phyloP scores from a whole-genome alignment of 1,284 basidiomycete species.

The Papiliotrema laurentii region DNA sequence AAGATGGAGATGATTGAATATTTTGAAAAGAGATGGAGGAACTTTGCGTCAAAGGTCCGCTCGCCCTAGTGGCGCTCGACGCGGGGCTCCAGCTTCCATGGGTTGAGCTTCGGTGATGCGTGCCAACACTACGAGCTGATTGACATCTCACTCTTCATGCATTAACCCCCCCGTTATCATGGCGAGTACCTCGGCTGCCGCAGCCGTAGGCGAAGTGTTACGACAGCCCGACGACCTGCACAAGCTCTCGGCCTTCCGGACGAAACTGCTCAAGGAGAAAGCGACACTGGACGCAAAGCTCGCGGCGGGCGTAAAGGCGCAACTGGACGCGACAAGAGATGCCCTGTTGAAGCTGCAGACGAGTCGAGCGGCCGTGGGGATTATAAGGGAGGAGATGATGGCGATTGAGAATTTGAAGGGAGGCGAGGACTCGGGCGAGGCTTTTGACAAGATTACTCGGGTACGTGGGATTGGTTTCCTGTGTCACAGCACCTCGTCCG shows the following conservation, averaged over 20 bases:
- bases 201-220: slow-evolving; percentile 60
- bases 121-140: neutral
- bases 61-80: neutral
- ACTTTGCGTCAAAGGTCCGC: too few species aligned
- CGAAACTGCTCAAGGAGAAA: slow-evolving; percentile 95
- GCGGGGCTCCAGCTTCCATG: neutral
- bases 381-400: slow-evolving; percentile 88
- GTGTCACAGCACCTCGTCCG: too few species aligned
- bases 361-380: slow-evolving; percentile 75
- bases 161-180: slow-evolving; percentile 7
- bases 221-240: slow-evolving; percentile 90
- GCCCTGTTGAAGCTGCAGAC: slow-evolving; percentile 80
- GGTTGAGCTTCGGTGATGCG: neutral
- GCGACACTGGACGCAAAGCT: slow-evolving; percentile 90
- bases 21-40: neutral
- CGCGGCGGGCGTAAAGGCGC: slow-evolving; percentile 87
- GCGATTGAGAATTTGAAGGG: slow-evolving; percentile 67
- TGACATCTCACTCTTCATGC: neutral
- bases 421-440: slow-evolving; percentile 33
- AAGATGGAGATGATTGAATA: neutral
- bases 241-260: slow-evolving; percentile 82
- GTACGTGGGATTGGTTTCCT: slow-evolving; percentile 52
- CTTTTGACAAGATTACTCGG: slow-evolving; percentile 88
- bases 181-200: slow-evolving; percentile 33
- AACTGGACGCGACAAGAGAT: slow-evolving; percentile 84